Base-by-base conservation (phyloP, 805 yeast genomes). In the Candida jianshihensis region DNA sequence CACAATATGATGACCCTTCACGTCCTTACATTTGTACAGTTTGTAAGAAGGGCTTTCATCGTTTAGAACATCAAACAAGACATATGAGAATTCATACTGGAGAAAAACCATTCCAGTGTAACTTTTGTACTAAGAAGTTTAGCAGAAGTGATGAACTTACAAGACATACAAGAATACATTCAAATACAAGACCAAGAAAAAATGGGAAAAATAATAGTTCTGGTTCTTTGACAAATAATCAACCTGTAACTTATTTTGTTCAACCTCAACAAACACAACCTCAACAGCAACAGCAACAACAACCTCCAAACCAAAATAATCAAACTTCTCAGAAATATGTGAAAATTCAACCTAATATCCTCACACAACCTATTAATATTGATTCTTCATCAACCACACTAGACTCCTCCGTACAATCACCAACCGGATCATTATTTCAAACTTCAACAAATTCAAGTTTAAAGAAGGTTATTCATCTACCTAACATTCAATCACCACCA, bases 51-150 rank as follows among this genome's bases (percentile, higher is more conserved):
- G 86, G 94, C 9, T 87, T 87, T 57, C 90, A 85, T 57, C 70
- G 96, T 42, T 64, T 87, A 33, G 96, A 87, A 58, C 96, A 87
- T 58, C 94, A 85, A 55, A 87, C 95, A 11, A 71, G 96, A 47
- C 96, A 87, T 57, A 81, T 88, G 47, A 68, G 96, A 39, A 87
- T 95, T 9, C 96, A 87, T 61, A 87, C 96, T 1, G 96, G 96
- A 33, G 95, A 87, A 57, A 84, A 86, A 56, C 95, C 96, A 3
- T 92, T 84, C 54, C 78, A 76, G 34, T 87, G 96, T 60, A 72
- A 78, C 15, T 86, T 73, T 48, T 87, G 96, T 61, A 59, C 76
- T 36, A 86, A 88, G 59, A 69, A 82, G 43, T 87, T 87, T 54
- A 73, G 83, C 39, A 71, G 96, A 43, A 70, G 80, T 19, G 96